Base-by-base conservation (phyloP, 1,284 basidiomycete species). In the Austropuccinia psidii region DNA sequence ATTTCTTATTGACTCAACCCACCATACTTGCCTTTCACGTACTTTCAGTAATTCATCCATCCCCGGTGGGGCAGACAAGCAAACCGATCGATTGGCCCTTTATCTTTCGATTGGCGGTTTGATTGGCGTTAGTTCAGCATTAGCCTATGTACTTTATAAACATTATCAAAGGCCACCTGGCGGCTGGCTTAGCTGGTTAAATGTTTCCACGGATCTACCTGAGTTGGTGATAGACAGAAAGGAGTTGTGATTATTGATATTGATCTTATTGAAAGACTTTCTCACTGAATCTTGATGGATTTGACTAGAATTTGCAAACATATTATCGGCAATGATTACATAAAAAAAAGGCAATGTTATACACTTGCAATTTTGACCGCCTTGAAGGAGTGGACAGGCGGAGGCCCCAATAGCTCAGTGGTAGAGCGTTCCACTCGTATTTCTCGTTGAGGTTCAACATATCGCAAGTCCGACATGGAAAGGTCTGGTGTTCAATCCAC, bases 341-440 rank as follows among this genome's bases (percentile, higher is more conserved):
- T 64, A 9, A 41, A 19, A n/a, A 3, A 1, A 45, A 7, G 8
- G 29, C 41, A 45, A 45, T n/a, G 11, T 45, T 11, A 45, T 45
- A n/a, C 41, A 11, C 11, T 45, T 45, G 8, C 15, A n/a, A 15
- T 8, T 37, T 17, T n/a, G 24, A 66, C 21, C 2, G 21, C 13
- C 11, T 17, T 15, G n/a, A n/a, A n/a, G n/a, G n/a, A n/a, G n/a
- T n/a, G n/a, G n/a, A n/a, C n/a, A n/a, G 45, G 24, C 24, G 27
- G 17, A 6, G n/a, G 70, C 70, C 70, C 57, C 24, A 65, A 73
- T 73, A 73, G 70, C 70, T 73, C 61, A 73, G 70, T 73, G 70
- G 70, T 73, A 73, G 70, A 73, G 70, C 70, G 70, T 73, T 73
- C 70, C 70, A 64, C 70, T 73, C 70, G 70, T 73, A 73, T 13